Base-by-base conservation (phyloP, 176 grass and related monocot genomes). In the Ananas comosus region DNA sequence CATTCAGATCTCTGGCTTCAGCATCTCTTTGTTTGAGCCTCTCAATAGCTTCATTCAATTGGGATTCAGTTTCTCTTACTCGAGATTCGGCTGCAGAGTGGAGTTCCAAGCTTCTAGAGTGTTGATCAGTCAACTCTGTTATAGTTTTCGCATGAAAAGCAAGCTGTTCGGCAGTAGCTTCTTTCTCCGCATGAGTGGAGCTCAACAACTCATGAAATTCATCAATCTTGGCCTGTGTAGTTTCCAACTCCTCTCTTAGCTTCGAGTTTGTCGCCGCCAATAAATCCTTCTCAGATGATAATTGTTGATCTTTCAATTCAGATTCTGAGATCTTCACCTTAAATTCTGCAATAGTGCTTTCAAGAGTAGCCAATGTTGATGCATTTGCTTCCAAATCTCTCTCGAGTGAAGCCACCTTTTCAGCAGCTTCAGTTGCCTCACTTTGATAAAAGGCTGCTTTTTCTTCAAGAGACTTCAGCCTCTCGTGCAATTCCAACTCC, bases 321-420 rank as follows among this genome's bases (percentile, higher is more conserved):
- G 82, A 67, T 80, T 80, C 75, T 24, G 86, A 80, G 13, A 73
- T 69, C 53, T 79, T 88, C 66, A 21, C 70, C 73, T 88, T 78
- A 65, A 88, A 70, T 64, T 75, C 89, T 49, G 88, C 82, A 80
- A 88, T 70, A 65, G 77, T 88, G 63, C 71, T 71, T 63, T 83
- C 82, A 78, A 78, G 85, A 75, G 69, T 77, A 71, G 85, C 76
- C 10, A 91, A 86, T 71, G 91, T 85, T 22, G 79, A 64, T 74
- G 83, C 86, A 81, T 85, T 89, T 49, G 76, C 79, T 80, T 92
- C 89, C 11, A 92, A 79, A 75, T 96, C 93, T 51, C 80, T 76
- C 77, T 90, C 80, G 52, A 96, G 79, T 33, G 84, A 89, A 10
- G 88, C 82, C 4, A 83, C 76, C 19, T 89, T 80, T 74, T 91